phyloP scores from a whole-genome alignment of 441 rosid species.

The Erodium trifolium region DNA sequence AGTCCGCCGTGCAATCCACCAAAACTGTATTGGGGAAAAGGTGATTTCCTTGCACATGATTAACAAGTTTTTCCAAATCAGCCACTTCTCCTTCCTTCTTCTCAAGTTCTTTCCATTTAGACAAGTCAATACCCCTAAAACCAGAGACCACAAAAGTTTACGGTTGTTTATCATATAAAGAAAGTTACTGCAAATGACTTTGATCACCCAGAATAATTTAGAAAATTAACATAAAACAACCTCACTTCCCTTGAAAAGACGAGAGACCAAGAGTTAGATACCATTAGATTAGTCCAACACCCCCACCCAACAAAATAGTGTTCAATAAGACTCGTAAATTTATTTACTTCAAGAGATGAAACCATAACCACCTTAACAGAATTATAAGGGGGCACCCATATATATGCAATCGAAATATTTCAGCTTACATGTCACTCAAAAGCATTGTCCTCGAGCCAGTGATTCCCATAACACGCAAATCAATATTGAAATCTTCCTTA shows the following conservation, averaged over 20 bases:
- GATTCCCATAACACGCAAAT: constrained; percentile 90
- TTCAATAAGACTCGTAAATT: too few relatives aligned
- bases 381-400: too few relatives aligned
- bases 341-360: too few relatives aligned
- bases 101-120: constrained; percentile 64
- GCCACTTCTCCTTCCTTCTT: constrained; percentile 59
- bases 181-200: neutral
- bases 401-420: constrained; percentile 10
- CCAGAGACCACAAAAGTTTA: constrained; percentile 6
- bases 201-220: too few relatives aligned
- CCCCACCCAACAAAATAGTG: too few relatives aligned
- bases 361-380: too few relatives aligned
- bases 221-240: too few relatives aligned
- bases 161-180: neutral
- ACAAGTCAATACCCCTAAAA: constrained; percentile 69
- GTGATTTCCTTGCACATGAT: constrained; percentile 72
- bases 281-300: too few relatives aligned
- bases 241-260: too few relatives aligned
- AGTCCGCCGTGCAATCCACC: constrained; percentile 90
- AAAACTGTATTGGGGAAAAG: constrained; percentile 79
- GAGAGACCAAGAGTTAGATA: too few relatives aligned
- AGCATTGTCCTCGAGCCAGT: constrained; percentile 71
- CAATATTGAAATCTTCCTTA: constrained; percentile 87
- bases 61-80: constrained; percentile 62
- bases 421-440: constrained; percentile 73